Evolutionary conservation across 176 grass and related monocot species (phyloP).

Genomic region (Carex littledalei): DNA sequence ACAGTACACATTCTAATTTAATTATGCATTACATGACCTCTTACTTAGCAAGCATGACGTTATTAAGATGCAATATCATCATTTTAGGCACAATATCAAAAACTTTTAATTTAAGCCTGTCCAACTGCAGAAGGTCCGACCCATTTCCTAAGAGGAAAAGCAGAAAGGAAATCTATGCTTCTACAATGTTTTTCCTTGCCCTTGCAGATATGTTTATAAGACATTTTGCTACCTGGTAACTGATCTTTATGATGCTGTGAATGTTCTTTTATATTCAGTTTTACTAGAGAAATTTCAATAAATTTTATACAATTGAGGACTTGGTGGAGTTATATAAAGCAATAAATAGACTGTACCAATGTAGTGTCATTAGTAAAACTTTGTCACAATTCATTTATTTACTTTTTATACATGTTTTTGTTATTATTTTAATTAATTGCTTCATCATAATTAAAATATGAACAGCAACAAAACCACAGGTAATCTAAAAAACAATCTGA

Average conservation of each 20-base stretch:
- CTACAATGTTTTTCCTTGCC: background rate
- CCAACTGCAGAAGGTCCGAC: background rate
- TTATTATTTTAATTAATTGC: background rate
- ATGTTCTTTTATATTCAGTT: background rate
- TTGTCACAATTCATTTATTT: background rate
- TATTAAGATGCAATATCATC: background rate
- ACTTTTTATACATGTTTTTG: background rate
- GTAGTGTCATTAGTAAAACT: background rate
- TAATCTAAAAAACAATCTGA: background rate
- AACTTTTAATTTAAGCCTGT: background rate
- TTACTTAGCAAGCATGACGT: background rate
- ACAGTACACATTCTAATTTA: background rate
- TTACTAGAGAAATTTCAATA: background rate
- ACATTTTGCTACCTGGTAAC: background rate
- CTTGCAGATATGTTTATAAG: background rate
- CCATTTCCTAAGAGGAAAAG: background rate
- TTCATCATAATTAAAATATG: background rate
- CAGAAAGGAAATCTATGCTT: background rate
- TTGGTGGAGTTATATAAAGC: background rate
- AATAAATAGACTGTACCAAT: background rate
- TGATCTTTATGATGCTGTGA: background rate
- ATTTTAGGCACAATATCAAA: background rate
- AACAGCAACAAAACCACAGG: background rate
- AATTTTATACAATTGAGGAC: background rate
- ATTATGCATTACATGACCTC: background rate